Conservation (phyloP, 2,329 filamentous ascomycete genomes). For the Allantophomopsis cytisporea region DNA sequence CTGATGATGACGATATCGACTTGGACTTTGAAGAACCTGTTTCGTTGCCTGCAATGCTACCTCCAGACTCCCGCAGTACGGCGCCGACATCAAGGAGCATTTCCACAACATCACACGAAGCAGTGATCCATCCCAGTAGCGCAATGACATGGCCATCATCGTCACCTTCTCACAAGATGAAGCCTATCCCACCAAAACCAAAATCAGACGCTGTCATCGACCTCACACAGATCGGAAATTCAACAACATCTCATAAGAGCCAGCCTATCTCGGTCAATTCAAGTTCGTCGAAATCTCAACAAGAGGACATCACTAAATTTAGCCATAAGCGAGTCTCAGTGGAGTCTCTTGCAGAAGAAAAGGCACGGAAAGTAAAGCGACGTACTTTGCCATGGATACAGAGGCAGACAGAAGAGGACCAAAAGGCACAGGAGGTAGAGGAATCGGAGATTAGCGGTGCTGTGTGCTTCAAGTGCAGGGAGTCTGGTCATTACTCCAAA, state of each 20-base stretch:
- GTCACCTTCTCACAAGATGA: constrained; percentile 27
- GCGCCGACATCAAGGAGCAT: neutral
- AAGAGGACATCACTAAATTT: too few species aligned
- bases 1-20: constrained; percentile 68
- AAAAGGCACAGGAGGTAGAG: constrained; percentile 9
- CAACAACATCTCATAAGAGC: too few species aligned
- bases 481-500: neutral
- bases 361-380: constrained; percentile 21
- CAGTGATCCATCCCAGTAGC: constrained; percentile 11
- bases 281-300: neutral
- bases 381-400: constrained; percentile 17
- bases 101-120: neutral
- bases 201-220: constrained; percentile 1
- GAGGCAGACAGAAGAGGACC: constrained; percentile 17
- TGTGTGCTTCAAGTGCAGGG: neutral
- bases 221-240: too few species aligned
- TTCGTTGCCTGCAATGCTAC: constrained; percentile 3
- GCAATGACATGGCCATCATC: constrained; percentile 26
- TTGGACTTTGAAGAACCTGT: constrained; percentile 50
- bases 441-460: neutral
- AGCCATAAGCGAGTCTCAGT: neutral
- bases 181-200: constrained; percentile 11
- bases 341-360: constrained; percentile 4
- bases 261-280: neutral
- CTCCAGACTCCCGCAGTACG: neutral